Evolutionary conservation across 2,329 filamentous ascomycete species (phyloP).

Genomic region (Ophiostoma populinum): DNA sequence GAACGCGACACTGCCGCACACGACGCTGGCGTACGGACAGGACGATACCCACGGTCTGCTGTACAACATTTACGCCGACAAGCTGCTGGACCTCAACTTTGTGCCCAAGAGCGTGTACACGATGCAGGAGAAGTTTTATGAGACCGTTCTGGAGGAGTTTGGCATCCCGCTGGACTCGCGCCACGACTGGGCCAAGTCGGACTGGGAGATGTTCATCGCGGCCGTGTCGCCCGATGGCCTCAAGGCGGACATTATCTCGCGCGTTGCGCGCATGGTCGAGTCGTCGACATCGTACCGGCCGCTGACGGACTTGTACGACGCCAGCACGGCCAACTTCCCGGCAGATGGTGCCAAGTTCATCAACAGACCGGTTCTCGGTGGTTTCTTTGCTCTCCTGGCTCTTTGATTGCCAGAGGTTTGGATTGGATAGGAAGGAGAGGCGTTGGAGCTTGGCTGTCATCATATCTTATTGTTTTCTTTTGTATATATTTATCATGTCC

Average conservation of each 20-base stretch:
- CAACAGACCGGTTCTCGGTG: slow-evolving; percentile 64
- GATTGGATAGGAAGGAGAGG: too few relatives aligned
- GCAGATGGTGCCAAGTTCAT: slow-evolving; percentile 43
- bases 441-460: too few relatives aligned
- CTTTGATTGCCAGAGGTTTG: too few relatives aligned
- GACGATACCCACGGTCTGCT: slow-evolving; percentile 34
- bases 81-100: slow-evolving; percentile 58
- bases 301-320: slow-evolving; percentile 64
- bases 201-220: slow-evolving; percentile 80
- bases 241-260: slow-evolving; percentile 46
- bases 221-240: slow-evolving; percentile 48
- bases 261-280: slow-evolving; percentile 58
- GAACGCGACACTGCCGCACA: slow-evolving; percentile 43
- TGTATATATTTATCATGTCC: too few relatives aligned
- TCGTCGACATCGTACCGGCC: slow-evolving; percentile 53
- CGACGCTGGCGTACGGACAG: slow-evolving; percentile 65
- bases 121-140: slow-evolving; percentile 64
- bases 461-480: too few relatives aligned
- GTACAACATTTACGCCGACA: slow-evolving; percentile 73
- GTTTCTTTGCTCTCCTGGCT: slow-evolving; percentile 63
- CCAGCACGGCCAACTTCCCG: slow-evolving; percentile 48
- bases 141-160: slow-evolving; percentile 51
- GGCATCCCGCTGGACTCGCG: slow-evolving; percentile 71
- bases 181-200: slow-evolving; percentile 67
- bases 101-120: slow-evolving; percentile 61